A percentile compares a stretch with the other conserved stretches of the same genome.
phyloP scores from a whole-genome alignment of 495 filamentous ascomycete species.

The Aspergillus haitiensis region DNA sequence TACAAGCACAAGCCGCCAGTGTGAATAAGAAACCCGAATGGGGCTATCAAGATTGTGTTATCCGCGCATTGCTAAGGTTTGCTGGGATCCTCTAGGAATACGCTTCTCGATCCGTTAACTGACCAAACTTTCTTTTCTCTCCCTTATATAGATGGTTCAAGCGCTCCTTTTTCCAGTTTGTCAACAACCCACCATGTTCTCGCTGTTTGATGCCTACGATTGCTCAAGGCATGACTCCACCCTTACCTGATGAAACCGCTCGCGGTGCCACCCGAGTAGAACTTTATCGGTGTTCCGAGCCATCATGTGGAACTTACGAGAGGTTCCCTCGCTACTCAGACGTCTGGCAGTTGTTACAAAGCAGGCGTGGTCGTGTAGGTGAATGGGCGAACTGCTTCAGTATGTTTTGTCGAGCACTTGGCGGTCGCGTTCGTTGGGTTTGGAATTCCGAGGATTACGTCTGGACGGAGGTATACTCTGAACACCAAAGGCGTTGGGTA shows the following conservation, averaged over 20 bases:
- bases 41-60: slow-evolving; percentile 98
- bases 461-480: slow-evolving; percentile 97
- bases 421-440: slow-evolving; percentile 90
- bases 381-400: slow-evolving; percentile 99
- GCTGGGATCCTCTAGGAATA: slow-evolving; percentile 14
- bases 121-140: not conserved
- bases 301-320: slow-evolving; percentile 71
- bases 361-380: slow-evolving; percentile 77
- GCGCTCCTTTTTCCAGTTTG: slow-evolving; percentile 89
- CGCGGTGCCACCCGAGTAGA: slow-evolving; percentile 85
- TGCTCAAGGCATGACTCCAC: slow-evolving; percentile 75
- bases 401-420: slow-evolving; percentile 94
- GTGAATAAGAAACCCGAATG: slow-evolving; percentile 84
- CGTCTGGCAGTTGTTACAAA: slow-evolving; percentile 89
- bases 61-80: slow-evolving; percentile 79
- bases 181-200: slow-evolving; percentile 89
- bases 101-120: slow-evolving; percentile 13
- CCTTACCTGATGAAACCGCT: slow-evolving; percentile 83
- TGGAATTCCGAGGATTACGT: slow-evolving; percentile 98
- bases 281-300: slow-evolving; percentile 77
- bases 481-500: slow-evolving; percentile 91
- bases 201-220: slow-evolving; percentile 80
- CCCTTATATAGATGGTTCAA: slow-evolving; percentile 79
- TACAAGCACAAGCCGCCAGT: slow-evolving; percentile 82
- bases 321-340: slow-evolving; percentile 94